A percentile compares a stretch with the other conserved stretches of the same genome.
Conservation (phyloP, 164 flowering plant genomes). For the Saururus chinensis region DNA sequence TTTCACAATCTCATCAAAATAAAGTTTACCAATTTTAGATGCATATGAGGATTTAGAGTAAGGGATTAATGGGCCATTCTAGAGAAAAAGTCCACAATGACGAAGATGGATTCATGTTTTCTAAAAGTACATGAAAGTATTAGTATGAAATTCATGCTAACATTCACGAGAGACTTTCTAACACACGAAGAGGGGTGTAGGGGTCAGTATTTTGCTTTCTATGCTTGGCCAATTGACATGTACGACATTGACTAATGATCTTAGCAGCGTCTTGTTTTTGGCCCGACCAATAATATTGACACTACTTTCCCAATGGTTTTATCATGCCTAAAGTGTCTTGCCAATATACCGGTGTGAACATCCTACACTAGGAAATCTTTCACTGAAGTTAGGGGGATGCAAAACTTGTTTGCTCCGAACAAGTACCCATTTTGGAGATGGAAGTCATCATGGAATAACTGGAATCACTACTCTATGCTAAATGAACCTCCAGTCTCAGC, state of each 20-base stretch:
- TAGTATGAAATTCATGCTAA: background rate
- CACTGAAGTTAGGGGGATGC: background rate
- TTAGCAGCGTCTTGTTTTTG: no score
- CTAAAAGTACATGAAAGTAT: background rate
- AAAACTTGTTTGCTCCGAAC: background rate
- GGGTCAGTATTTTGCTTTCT: background rate
- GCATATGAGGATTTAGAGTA: background rate
- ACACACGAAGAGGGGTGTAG: conserved; percentile 1
- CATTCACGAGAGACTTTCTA: background rate
- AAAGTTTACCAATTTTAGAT: background rate
- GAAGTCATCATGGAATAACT: background rate
- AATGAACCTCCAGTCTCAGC: background rate
- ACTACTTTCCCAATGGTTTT: background rate
- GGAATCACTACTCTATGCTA: background rate
- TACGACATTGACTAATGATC: background rate
- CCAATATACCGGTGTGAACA: background rate
- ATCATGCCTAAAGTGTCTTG: no score
- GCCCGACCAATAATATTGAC: no score
- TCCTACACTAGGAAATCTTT: background rate
- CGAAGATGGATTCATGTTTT: background rate
- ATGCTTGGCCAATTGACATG: conserved; percentile 1
- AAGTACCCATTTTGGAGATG: background rate
- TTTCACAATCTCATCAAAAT: conserved; percentile 1
- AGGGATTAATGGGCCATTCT: conserved; percentile 2
- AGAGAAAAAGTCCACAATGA: background rate